Conservation (phyloP, 2,329 filamentous ascomycete genomes). For the Sclerotinia sclerotiorum region DNA sequence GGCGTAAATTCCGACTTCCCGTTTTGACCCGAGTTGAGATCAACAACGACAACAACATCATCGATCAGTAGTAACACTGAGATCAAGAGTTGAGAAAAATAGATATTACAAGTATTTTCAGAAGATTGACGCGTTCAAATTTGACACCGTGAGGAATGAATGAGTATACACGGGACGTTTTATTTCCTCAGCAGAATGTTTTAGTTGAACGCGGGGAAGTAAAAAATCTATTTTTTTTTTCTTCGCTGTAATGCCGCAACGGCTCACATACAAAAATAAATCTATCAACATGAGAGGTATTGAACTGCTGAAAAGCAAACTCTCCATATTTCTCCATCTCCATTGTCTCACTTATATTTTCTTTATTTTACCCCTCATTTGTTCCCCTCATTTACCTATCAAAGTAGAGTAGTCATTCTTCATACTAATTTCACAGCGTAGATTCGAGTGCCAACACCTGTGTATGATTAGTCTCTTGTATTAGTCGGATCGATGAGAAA, state of each 20-base stretch:
- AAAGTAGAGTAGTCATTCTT: not conserved
- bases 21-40: conserved; percentile 22
- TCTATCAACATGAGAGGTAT: conserved; percentile 10
- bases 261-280: conserved; percentile 4
- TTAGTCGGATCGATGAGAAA: conserved; percentile 25
- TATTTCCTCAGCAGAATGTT: not conserved
- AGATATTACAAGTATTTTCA: not conserved
- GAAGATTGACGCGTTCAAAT: not conserved
- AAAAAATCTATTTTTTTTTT: not conserved
- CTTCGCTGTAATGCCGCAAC: conserved; percentile 7
- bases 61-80: not conserved
- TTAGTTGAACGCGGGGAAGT: not conserved
- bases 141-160: not conserved
- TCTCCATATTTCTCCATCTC: not conserved
- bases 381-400: not conserved
- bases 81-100: not conserved
- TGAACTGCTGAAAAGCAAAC: not conserved
- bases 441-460: conserved; percentile 43
- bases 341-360: not conserved
- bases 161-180: not conserved
- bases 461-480: conserved; percentile 23
- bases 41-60: not conserved
- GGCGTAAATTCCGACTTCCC: conserved; percentile 11
- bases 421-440: conserved; percentile 34
- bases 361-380: conserved; percentile 1